A percentile compares a stretch with the other conserved stretches of the same genome.
These are phyloP conservation scores for Podaxis sp. DNA, from an alignment of 768 basidiomycete species.

Conservation along the genomic window DNA sequence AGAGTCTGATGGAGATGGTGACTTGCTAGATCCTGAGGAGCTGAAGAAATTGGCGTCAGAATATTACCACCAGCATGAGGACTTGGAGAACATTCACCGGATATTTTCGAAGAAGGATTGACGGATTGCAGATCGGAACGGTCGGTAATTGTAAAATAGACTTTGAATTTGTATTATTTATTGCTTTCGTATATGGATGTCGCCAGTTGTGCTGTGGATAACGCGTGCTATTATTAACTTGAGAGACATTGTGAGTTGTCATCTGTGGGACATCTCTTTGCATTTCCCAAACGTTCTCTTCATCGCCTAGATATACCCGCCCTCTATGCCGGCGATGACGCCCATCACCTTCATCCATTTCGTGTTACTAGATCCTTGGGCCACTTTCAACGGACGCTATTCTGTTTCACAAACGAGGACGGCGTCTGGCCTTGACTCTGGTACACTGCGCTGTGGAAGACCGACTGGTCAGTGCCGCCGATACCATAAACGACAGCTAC, in stretches of 20 bases:
- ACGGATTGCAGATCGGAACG: background rate
- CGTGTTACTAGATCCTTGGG: background rate
- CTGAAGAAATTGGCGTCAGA: slow-evolving; percentile 42
- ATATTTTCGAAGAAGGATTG: slow-evolving; percentile 15
- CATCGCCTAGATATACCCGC: background rate
- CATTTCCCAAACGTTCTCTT: background rate
- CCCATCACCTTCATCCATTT: background rate
- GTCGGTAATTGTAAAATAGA: background rate
- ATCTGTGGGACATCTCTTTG: background rate
- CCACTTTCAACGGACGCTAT: background rate
- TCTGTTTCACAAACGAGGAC: background rate
- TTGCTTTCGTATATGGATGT: slow-evolving; percentile 5
- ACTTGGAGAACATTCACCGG: slow-evolving; percentile 48
- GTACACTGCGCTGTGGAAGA: background rate
- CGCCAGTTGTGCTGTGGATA: background rate
- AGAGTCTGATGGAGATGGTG: slow-evolving; percentile 56
- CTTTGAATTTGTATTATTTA: slow-evolving; percentile 8
- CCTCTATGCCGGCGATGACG: slow-evolving; percentile 3
- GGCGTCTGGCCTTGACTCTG: background rate
- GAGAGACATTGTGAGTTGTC: background rate
- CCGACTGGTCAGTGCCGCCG: background rate
- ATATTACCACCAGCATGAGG: slow-evolving; percentile 48
- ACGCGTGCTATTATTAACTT: slow-evolving; percentile 3
- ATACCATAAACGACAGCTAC: background rate
- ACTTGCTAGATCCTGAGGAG: slow-evolving; percentile 55